phyloP scores from a whole-genome alignment of 1,284 basidiomycete genomes.

The Fomitopsis schrenkii region DNA sequence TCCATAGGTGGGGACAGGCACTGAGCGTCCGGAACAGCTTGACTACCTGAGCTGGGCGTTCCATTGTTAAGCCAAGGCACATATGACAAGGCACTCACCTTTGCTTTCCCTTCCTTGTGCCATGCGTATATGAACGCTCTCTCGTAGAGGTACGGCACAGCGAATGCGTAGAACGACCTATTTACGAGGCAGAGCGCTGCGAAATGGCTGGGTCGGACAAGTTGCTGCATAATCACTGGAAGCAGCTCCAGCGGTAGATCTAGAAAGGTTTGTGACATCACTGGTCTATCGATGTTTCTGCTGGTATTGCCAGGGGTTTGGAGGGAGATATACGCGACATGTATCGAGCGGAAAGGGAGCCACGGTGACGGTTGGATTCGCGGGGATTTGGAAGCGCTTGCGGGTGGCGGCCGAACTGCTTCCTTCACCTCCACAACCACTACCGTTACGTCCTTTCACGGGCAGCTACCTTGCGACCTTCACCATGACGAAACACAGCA shows the following conservation, averaged over 20 bases:
- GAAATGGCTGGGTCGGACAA: constrained; percentile 50
- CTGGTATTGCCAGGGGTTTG: no score
- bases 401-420: no score
- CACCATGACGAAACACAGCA: constrained; percentile 81
- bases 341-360: no score
- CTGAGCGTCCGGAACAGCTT: constrained; percentile 50
- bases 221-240: constrained; percentile 44
- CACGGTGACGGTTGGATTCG: no score
- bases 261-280: constrained; percentile 7
- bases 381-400: no score
- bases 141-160: constrained; percentile 47
- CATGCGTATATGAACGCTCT: constrained; percentile 59
- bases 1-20: constrained; percentile 40
- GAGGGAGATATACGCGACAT: no score
- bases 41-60: constrained; percentile 35
- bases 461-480: background rate
- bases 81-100: constrained; percentile 41
- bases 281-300: no score
- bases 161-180: constrained; percentile 46
- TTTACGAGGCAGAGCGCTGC: constrained; percentile 51
- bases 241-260: constrained; percentile 58
- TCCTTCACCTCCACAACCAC: no score
- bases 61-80: background rate
- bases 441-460: background rate
- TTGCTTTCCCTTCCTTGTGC: constrained; percentile 58